These are phyloP conservation scores for Tribonema minus DNA, from an alignment of 108 stramenopile genomes.

Conservation along the genomic window DNA sequence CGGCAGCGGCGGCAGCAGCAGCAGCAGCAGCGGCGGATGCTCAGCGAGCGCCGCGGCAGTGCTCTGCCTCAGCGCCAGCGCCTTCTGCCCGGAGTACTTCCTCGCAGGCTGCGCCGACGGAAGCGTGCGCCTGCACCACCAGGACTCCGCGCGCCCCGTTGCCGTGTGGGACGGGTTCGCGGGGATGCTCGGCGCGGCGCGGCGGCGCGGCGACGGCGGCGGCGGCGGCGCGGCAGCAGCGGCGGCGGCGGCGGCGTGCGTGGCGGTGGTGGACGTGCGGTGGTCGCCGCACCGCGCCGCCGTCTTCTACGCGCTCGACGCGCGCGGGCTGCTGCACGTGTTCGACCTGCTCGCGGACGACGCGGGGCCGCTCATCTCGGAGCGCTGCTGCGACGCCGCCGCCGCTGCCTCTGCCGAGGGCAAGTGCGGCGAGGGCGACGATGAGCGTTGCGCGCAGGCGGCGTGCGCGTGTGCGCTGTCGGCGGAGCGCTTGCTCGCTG, in stretches of 20 bases:
- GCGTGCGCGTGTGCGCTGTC: background rate
- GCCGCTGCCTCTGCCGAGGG: background rate
- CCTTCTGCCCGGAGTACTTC: conserved; percentile 1
- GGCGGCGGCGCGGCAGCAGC: background rate
- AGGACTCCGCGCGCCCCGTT: background rate
- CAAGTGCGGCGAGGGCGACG: background rate
- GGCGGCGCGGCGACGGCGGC: background rate
- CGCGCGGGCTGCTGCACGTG: background rate
- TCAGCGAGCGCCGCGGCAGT: background rate
- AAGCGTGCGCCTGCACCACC: conserved; percentile 10
- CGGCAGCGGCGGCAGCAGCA: background rate
- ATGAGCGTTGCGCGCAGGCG: background rate
- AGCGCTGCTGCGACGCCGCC: background rate
- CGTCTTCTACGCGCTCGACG: conserved; percentile 20
- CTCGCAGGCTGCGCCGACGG: conserved; percentile 15
- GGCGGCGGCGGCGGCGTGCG: background rate
- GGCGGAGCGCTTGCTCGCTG: background rate
- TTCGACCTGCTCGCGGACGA: conserved; percentile 11
- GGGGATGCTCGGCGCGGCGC: background rate
- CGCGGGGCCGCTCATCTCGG: background rate
- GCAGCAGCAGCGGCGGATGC: background rate
- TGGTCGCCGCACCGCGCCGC: conserved; percentile 27
- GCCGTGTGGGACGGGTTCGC: background rate
- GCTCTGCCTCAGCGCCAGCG: conserved; percentile 3
- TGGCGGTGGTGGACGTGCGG: too few species aligned